Evolutionary conservation across 2,329 filamentous ascomycete genomes (phyloP).

Genomic region (Diaporthe velutina): DNA sequence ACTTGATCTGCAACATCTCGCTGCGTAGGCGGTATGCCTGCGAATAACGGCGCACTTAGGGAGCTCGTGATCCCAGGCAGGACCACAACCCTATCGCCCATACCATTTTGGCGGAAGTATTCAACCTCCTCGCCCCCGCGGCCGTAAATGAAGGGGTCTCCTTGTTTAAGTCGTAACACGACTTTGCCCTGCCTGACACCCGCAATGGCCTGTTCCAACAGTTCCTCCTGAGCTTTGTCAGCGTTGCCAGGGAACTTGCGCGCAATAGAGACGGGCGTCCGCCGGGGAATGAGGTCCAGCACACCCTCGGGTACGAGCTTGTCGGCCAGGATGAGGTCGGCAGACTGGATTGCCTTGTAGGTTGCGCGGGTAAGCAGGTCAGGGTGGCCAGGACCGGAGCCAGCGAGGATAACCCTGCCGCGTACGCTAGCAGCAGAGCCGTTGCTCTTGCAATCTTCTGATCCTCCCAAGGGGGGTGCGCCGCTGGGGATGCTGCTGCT

Average conservation of each 20-base stretch:
- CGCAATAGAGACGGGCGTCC: slow-evolving; percentile 90
- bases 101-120: slow-evolving; percentile 82
- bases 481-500: slow-evolving; percentile 38
- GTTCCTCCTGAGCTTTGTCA: slow-evolving; percentile 91
- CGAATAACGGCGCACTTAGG: slow-evolving; percentile 88
- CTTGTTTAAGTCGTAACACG: slow-evolving; percentile 93
- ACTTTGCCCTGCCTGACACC: slow-evolving; percentile 76
- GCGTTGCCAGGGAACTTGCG: slow-evolving; percentile 98
- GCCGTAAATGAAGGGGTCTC: slow-evolving; percentile 96
- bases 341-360: slow-evolving; percentile 79
- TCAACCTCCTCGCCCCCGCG: slow-evolving; percentile 92
- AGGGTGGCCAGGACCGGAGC: slow-evolving; percentile 92
- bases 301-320: slow-evolving; percentile 89
- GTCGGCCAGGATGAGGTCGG: slow-evolving; percentile 86
- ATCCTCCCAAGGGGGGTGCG: slow-evolving; percentile 36
- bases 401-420: slow-evolving; percentile 88
- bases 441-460: slow-evolving; percentile 41
- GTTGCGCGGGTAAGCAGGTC: slow-evolving; percentile 89
- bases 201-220: slow-evolving; percentile 81
- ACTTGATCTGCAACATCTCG: slow-evolving; percentile 92
- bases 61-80: slow-evolving; percentile 93
- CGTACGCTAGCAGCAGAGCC: slow-evolving; percentile 46
- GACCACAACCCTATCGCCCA: slow-evolving; percentile 74
- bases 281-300: slow-evolving; percentile 88
- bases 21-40: slow-evolving; percentile 88